Conservation (phyloP, 1,284 basidiomycete genomes). For the Leccinum pachyderme region DNA sequence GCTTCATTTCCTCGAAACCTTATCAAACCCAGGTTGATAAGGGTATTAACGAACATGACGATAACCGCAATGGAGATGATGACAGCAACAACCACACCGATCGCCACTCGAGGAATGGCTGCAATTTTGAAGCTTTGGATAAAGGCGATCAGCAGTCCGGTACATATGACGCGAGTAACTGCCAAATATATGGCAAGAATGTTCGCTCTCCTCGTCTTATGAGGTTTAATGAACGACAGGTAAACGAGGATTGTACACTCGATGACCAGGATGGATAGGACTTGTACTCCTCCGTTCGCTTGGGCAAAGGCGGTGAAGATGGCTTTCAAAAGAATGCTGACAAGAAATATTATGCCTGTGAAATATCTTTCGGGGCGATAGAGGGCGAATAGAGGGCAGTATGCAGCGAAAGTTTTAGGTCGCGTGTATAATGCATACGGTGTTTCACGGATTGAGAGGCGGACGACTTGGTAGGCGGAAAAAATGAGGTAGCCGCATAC, state of each 20-base stretch:
- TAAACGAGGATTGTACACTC: conserved; percentile 62
- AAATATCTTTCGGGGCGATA: conserved; percentile 57
- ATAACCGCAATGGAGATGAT: conserved; percentile 60
- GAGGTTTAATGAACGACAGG: conserved; percentile 55
- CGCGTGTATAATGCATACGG: conserved; percentile 39
- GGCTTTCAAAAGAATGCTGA: conserved; percentile 62
- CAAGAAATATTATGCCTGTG: conserved; percentile 54
- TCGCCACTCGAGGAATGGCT: conserved; percentile 73
- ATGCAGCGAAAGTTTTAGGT: conserved; percentile 35
- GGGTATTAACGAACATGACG: conserved; percentile 56
- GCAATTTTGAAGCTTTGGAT: conserved; percentile 55
- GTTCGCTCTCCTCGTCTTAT: conserved; percentile 56
- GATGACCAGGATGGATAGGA: conserved; percentile 66
- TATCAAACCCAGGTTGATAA: conserved; percentile 45
- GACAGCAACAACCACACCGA: conserved; percentile 64
- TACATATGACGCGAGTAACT: conserved; percentile 59
- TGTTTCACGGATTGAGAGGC: conserved; percentile 40
- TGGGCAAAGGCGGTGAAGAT: conserved; percentile 74
- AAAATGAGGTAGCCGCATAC: conserved; percentile 48
- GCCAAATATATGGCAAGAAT: conserved; percentile 64
- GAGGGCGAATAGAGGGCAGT: conserved; percentile 54
- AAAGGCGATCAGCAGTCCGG: conserved; percentile 68
- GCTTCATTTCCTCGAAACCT: conserved; percentile 12
- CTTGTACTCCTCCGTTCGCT: conserved; percentile 64
- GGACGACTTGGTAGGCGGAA: conserved; percentile 45